phyloP scores from a whole-genome alignment of 768 basidiomycete species.

The Collybia nuda region DNA sequence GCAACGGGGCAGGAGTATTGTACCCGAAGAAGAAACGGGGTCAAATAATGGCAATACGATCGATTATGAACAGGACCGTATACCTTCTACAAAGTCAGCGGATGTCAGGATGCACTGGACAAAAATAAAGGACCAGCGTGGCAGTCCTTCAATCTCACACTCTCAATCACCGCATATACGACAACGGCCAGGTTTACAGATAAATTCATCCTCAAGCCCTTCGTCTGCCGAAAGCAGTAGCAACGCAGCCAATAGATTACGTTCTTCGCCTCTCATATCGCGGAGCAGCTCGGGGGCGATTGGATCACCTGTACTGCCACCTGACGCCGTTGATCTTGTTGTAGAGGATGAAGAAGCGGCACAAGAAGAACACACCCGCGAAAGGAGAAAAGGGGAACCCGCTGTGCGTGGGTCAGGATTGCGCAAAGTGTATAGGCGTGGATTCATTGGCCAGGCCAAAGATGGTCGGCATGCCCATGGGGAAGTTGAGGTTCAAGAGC shows the following conservation, averaged over 20 bases:
- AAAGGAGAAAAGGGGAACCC: constrained; percentile 67
- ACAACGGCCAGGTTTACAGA: constrained; percentile 4
- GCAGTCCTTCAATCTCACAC: constrained; percentile 14
- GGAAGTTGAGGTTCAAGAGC: constrained; percentile 41
- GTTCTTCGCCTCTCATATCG: constrained; percentile 26
- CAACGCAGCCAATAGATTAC: constrained; percentile 21
- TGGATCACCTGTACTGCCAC: constrained; percentile 38
- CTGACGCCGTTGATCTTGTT: constrained; percentile 88
- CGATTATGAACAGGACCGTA: constrained; percentile 46
- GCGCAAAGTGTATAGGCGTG: constrained; percentile 53
- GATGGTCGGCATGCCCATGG: constrained; percentile 31
- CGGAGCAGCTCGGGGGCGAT: constrained; percentile 26
- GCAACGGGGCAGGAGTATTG: constrained; percentile 2
- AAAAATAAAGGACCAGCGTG: constrained; percentile 14
- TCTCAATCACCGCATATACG: constrained; percentile 21
- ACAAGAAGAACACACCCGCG: constrained; percentile 49
- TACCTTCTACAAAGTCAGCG: constrained; percentile 24
- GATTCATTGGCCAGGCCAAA: constrained; percentile 38
- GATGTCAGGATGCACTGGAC: constrained; percentile 50
- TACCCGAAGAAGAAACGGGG: background rate
- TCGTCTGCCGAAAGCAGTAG: constrained; percentile 26
- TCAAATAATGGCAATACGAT: constrained; percentile 30
- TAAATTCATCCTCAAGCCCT: constrained; percentile 10
- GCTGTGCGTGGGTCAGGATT: constrained; percentile 38
- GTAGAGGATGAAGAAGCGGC: constrained; percentile 65